Evolutionary conservation across 2,329 filamentous ascomycete species (phyloP).

Genomic region (Fusarium gaditjirri): DNA sequence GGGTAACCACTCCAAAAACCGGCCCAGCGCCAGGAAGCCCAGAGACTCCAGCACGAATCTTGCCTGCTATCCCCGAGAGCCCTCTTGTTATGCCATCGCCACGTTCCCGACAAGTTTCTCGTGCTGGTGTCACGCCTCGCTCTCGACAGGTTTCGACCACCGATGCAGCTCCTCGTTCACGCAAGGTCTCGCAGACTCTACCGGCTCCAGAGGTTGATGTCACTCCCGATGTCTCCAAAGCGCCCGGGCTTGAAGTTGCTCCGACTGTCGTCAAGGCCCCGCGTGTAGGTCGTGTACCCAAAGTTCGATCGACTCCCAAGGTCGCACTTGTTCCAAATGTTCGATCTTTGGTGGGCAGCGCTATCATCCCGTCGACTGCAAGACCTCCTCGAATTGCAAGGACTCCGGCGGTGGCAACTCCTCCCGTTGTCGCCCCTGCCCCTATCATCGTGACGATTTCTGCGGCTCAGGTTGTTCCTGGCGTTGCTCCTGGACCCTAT

Average conservation of each 20-base stretch:
- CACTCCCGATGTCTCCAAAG: neutral
- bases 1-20: neutral
- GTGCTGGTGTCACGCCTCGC: neutral
- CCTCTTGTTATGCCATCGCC: slow-evolving; percentile 23
- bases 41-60: slow-evolving; percentile 11
- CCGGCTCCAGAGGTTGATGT: slow-evolving; percentile 10
- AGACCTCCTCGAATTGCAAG: neutral
- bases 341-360: neutral
- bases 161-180: slow-evolving; percentile 14
- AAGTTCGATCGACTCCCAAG: neutral
- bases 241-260: neutral
- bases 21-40: slow-evolving; percentile 1
- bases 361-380: neutral
- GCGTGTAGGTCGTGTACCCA: slow-evolving; percentile 2
- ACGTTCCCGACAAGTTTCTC: slow-evolving; percentile 32
- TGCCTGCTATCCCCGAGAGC: slow-evolving; percentile 34
- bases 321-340: neutral
- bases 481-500: slow-evolving; percentile 3
- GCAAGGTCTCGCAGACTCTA: slow-evolving; percentile 27
- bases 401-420: neutral
- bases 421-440: slow-evolving; percentile 2
- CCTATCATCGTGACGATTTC: slow-evolving; percentile 1
- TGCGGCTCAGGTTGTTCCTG: slow-evolving; percentile 2
- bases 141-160: slow-evolving; percentile 25
- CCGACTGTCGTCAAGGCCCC: neutral